phyloP scores from a whole-genome alignment of 805 yeast genomes.

The Pichia insulana region DNA sequence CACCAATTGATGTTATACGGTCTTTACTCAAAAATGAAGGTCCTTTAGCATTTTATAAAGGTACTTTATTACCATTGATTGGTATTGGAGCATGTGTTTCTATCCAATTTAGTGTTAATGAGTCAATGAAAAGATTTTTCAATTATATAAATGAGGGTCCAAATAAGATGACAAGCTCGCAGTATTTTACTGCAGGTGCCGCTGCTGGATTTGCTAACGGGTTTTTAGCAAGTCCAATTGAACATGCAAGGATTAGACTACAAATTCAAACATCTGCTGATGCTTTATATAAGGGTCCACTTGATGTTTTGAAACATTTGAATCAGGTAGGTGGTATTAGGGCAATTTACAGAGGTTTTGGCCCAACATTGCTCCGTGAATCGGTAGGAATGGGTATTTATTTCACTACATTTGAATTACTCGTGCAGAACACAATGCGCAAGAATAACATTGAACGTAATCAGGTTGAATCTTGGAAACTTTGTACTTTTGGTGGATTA shows the following conservation, averaged over 20 bases:
- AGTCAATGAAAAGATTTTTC: slow-evolving; percentile 81
- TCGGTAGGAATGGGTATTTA: slow-evolving; percentile 82
- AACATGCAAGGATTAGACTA: slow-evolving; percentile 86
- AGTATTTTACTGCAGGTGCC: slow-evolving; percentile 76
- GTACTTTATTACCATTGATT: slow-evolving; percentile 83
- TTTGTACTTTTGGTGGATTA: slow-evolving; percentile 81
- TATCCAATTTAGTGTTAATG: slow-evolving; percentile 91
- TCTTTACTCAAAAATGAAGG: slow-evolving; percentile 75
- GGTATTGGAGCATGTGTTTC: slow-evolving; percentile 99
- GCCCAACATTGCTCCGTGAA: slow-evolving; percentile 79
- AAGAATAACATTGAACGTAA: slow-evolving; percentile 39
- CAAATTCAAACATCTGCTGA: slow-evolving; percentile 65
- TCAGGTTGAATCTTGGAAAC: slow-evolving; percentile 82
- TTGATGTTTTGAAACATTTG: slow-evolving; percentile 59
- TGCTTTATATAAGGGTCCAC: slow-evolving; percentile 53
- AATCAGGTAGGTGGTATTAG: slow-evolving; percentile 42
- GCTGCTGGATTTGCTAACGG: slow-evolving; percentile 93
- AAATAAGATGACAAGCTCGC: slow-evolving; percentile 43
- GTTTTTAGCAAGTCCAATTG: slow-evolving; percentile 85
- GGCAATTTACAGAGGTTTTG: slow-evolving; percentile 63
- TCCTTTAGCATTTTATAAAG: slow-evolving; percentile 78
- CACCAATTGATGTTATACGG: slow-evolving; percentile 66
- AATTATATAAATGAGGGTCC: slow-evolving; percentile 33
- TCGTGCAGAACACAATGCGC: slow-evolving; percentile 60
- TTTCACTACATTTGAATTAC: slow-evolving; percentile 84